A percentile compares a stretch with the other conserved stretches of the same genome.
These are phyloP conservation scores for Colletotrichum sp. DNA, from an alignment of 2,329 filamentous ascomycete genomes.

Conservation along the genomic window DNA sequence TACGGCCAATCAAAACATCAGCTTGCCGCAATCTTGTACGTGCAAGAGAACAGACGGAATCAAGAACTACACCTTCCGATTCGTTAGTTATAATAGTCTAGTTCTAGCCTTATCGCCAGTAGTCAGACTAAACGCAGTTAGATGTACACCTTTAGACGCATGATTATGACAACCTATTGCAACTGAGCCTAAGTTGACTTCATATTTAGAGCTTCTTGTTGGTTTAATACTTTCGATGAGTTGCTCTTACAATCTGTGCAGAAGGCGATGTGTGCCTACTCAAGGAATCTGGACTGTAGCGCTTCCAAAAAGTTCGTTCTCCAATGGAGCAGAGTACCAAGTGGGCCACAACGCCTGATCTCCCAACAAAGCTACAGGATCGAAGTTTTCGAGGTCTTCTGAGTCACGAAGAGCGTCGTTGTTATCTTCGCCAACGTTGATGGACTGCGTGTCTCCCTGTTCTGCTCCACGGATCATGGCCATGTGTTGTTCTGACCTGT, in stretches of 20 bases:
- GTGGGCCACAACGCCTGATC: neutral
- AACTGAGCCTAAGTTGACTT: neutral
- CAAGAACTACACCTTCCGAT: neutral
- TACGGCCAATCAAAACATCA: neutral
- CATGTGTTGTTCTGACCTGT: neutral
- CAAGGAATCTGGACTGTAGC: neutral
- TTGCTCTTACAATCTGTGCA: no score
- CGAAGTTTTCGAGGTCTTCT: neutral
- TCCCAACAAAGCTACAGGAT: neutral
- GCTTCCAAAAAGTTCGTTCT: neutral
- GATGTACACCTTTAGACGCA: rapidly evolving
- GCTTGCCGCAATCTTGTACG: neutral
- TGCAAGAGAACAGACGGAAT: neutral
- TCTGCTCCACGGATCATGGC: slow-evolving; percentile 21
- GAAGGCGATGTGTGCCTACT: neutral
- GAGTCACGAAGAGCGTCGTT: neutral
- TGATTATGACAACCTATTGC: neutral
- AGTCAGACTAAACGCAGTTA: neutral
- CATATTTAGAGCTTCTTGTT: neutral
- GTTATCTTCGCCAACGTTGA: neutral
- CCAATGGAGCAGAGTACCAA: neutral
- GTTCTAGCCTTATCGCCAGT: neutral
- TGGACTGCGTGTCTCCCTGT: neutral
- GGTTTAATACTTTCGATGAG: neutral
- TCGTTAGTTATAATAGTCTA: neutral